Base-by-base conservation (phyloP, 2,329 filamentous ascomycete genomes). In the Teratosphaeria epicoccoides region DNA sequence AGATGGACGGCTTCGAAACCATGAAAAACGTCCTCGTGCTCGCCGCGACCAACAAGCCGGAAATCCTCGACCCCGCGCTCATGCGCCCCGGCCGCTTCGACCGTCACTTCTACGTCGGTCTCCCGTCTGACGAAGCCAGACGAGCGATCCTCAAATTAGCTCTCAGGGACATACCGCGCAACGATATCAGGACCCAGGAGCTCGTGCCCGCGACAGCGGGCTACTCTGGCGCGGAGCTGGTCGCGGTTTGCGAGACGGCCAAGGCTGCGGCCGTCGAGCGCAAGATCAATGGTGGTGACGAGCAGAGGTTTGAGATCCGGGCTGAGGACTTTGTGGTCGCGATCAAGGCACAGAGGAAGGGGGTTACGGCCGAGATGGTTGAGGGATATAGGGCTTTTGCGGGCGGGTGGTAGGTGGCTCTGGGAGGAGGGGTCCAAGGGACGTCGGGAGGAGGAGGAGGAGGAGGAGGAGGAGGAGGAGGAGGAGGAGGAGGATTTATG, bases 1-100 rank as follows among this genome's bases (percentile, higher is more conserved):
- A 96, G 66, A 94, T 97, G 85, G 91, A 96, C 65, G 91, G 91
- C 46, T 95, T 96, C 59, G 88, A 95, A 68, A 76, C 84, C 37
- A 75, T 94, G 20, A 84, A 84, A 50, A 87, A 87, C 52, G 89
- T 97, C 0, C 79, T 94, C 53, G 84, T 96, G 12, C 80, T 97
- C 17, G 91, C 88, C 0, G 91, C 91, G 2, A 97, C 91, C 0
- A 97, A 97, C 70, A 82, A 88, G 49, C 91, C 91, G 0, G 86
- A 95, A 62, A 78, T 84, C 1, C 79, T 97, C 20, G 91, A 97
- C 65, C 81, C 87, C 0, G 91, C 91, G 0, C 76, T 97, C 28
- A 80, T 95, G 64, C 81, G 91, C 0, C 86, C 88, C 0, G 91
- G 91, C 1, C 80, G 91, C 24, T 87, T 97, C 67, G 88, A 95